phyloP scores from a whole-genome alignment of 2,329 filamentous ascomycete genomes.

The Neofusicoccum umdonicola region DNA sequence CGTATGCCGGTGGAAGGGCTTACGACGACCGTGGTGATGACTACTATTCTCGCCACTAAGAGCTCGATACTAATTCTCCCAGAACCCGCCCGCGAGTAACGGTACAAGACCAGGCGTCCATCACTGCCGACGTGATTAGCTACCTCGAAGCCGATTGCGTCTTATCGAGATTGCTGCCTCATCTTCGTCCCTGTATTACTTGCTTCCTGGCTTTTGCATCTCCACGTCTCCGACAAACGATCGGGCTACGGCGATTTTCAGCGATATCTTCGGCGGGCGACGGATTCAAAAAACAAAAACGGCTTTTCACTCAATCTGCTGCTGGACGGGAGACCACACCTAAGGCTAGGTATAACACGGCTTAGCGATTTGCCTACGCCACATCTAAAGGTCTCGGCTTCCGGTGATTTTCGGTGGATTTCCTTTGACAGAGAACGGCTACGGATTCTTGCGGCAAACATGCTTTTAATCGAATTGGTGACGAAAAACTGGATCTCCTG shows the following conservation, averaged over 20 bases:
- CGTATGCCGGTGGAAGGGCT: constrained; percentile 38
- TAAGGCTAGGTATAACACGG: constrained; percentile 16
- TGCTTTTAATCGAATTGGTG: constrained; percentile 19
- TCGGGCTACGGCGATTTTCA: constrained; percentile 16
- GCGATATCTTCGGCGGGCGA: constrained; percentile 14
- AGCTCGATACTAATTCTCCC: constrained; percentile 20
- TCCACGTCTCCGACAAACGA: neutral
- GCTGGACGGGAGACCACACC: constrained; percentile 14
- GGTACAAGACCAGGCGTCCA: constrained; percentile 9
- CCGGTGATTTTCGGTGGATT: constrained; percentile 33
- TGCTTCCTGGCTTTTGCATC: constrained; percentile 16
- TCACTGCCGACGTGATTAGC: constrained; percentile 5
- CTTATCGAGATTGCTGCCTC: constrained; percentile 15
- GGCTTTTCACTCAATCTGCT: constrained; percentile 14
- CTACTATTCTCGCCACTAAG: constrained; percentile 46
- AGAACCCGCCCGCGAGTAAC: constrained; percentile 32
- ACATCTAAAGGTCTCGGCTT: constrained; percentile 17
- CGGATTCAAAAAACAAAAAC: constrained; percentile 14
- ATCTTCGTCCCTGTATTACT: constrained; percentile 18
- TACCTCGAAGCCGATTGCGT: neutral
- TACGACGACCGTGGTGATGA: constrained; percentile 42
- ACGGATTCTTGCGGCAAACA: constrained; percentile 17
- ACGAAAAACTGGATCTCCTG: constrained; percentile 19
- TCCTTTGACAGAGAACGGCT: constrained; percentile 30
- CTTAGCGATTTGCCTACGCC: constrained; percentile 13